Conservation (phyloP, 1,284 basidiomycete species). For the Golubevia sp. region DNA sequence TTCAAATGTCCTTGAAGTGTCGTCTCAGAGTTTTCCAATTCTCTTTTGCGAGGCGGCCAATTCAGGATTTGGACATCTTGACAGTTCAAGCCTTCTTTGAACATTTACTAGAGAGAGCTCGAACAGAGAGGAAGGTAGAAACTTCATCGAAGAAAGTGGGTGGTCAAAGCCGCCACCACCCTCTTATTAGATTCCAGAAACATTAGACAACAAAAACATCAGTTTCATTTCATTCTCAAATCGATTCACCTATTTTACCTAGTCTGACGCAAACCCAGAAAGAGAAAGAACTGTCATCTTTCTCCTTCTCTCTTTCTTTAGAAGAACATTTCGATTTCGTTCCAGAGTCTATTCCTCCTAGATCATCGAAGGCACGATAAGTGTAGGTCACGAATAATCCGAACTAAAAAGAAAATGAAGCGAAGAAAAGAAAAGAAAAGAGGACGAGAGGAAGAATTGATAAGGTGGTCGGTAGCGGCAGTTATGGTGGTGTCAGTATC, state of each 20-base stretch:
- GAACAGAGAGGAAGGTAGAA: too few species aligned
- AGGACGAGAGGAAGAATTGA: slow-evolving; percentile 16
- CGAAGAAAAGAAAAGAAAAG: slow-evolving; percentile 8
- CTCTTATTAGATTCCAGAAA: too few species aligned
- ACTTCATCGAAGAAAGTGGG: too few species aligned
- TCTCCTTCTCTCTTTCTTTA: not conserved
- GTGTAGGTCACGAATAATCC: slow-evolving; percentile 35
- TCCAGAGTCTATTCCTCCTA: not conserved
- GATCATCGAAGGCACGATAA: slow-evolving; percentile 20
- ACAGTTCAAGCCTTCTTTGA: too few species aligned
- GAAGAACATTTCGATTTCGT: not conserved
- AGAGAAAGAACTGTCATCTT: slow-evolving; percentile 7
- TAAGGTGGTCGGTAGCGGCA: slow-evolving; percentile 5
- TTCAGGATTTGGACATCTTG: too few species aligned
- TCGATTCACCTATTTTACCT: slow-evolving; percentile 8
- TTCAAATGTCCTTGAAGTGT: too few species aligned
- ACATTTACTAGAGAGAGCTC: too few species aligned
- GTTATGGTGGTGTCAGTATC: not conserved
- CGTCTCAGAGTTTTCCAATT: too few species aligned
- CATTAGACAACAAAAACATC: too few species aligned
- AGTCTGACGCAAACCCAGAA: slow-evolving; percentile 20
- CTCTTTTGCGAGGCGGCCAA: too few species aligned
- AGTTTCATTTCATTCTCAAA: too few species aligned
- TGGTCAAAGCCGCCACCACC: too few species aligned
- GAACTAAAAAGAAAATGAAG: slow-evolving; percentile 11